Conservation (phyloP, 148 eudicot genomes). For the Linanthus parryae region DNA sequence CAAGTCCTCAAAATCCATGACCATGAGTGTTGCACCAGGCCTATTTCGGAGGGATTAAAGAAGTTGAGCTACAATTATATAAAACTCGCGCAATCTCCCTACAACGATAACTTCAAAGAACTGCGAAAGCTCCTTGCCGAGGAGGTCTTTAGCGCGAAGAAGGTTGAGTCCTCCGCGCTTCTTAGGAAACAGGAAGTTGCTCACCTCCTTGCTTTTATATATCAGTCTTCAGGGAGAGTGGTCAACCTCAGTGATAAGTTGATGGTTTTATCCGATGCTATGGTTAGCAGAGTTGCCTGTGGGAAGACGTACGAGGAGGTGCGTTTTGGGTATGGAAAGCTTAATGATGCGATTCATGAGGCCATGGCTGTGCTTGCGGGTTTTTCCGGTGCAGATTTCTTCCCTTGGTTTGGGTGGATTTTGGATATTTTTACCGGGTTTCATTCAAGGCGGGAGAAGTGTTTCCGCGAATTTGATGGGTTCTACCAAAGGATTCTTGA, state of each 20-base stretch:
- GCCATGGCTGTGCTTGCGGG: not conserved
- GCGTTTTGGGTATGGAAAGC: not conserved
- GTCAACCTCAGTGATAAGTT: constrained; percentile 1
- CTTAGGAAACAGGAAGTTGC: not conserved
- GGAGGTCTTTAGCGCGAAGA: not conserved
- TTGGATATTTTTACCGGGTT: constrained; percentile 1
- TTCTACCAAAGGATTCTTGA: not conserved
- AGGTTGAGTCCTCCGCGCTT: not conserved
- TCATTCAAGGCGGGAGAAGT: constrained; percentile 2
- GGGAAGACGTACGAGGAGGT: not conserved
- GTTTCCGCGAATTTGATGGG: constrained; percentile 2
- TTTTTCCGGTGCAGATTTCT: constrained; percentile 4
- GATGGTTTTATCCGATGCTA: not conserved
- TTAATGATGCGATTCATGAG: not conserved
- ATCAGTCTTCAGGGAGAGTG: not conserved
- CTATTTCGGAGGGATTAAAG: not conserved
- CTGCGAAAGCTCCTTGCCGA: not conserved
- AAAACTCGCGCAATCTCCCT: constrained; percentile 1
- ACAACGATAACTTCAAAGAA: not conserved
- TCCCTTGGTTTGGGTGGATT: not conserved
- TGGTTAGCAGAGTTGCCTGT: not conserved
- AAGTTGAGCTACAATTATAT: constrained; percentile 1
- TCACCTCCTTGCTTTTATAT: not conserved
- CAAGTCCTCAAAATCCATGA: constrained; percentile 7
- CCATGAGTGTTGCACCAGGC: constrained; percentile 4